Percentiles rank a stretch among this genome's conserved stretches.
These are phyloP conservation scores for Basidioascus undulatus DNA, from an alignment of 768 basidiomycete species.

Conservation along the genomic window DNA sequence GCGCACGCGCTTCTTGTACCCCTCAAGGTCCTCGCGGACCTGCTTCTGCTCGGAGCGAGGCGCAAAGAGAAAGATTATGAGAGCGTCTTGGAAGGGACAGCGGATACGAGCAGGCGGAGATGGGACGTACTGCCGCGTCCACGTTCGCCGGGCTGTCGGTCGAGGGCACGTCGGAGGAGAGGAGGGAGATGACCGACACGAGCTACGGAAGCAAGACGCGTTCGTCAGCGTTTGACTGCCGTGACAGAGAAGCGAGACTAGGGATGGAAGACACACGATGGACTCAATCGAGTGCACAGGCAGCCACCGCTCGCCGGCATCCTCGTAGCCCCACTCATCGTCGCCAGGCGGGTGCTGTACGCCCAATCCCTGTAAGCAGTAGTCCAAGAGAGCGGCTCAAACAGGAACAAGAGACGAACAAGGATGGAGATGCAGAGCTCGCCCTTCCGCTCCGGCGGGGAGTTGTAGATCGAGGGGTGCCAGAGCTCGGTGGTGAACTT, in stretches of 20 bases:
- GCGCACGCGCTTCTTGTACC: constrained; percentile 88
- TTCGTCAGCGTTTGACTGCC: background rate
- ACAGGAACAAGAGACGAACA: constrained; percentile 10
- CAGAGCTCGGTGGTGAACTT: constrained; percentile 23
- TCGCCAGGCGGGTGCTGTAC: constrained; percentile 75
- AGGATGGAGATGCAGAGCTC: constrained; percentile 25
- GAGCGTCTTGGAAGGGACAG: background rate
- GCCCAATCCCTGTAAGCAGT: background rate
- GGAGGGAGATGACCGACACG: constrained; percentile 79
- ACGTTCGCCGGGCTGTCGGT: constrained; percentile 87
- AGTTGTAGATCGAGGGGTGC: constrained; percentile 24
- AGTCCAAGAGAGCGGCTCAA: background rate
- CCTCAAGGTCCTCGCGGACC: constrained; percentile 17
- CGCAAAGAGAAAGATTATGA: background rate
- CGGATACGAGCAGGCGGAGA: background rate
- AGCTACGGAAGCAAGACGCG: constrained; percentile 28
- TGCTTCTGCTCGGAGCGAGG: constrained; percentile 28
- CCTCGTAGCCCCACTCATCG: constrained; percentile 81
- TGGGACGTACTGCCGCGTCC: constrained; percentile 41
- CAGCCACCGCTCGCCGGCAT: constrained; percentile 89
- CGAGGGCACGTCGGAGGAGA: constrained; percentile 78
- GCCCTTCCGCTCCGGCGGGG: no score
- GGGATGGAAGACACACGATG: constrained; percentile 34
- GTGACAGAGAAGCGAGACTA: background rate
- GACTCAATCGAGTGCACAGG: constrained; percentile 94